These are phyloP conservation scores for Kalmanozyma brasiliensis DNA, from an alignment of 1,284 basidiomycete genomes.

Conservation along the genomic window DNA sequence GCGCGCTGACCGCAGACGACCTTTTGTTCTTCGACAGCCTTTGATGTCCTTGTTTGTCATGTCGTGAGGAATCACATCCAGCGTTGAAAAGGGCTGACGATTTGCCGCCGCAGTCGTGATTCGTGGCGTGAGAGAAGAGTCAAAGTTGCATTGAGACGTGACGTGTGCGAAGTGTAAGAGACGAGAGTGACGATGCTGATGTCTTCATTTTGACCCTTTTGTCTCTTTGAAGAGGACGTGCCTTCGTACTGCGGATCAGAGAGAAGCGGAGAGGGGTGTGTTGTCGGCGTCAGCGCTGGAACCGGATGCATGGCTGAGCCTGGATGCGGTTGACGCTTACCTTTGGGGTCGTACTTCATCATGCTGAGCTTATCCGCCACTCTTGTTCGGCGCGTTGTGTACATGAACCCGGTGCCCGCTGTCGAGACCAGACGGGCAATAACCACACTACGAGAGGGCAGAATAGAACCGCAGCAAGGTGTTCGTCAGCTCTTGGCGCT, in stretches of 20 bases:
- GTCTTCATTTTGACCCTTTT: conserved; percentile 50
- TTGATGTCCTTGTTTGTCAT: conserved; percentile 4
- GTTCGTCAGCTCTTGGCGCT: too few relatives aligned
- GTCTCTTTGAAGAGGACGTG: conserved; percentile 64
- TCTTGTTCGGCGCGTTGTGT: conserved; percentile 62
- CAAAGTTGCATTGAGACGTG: conserved; percentile 3
- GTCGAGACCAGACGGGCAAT: conserved; percentile 65
- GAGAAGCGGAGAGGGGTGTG: background rate
- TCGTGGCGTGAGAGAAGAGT: background rate
- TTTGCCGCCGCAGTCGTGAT: background rate
- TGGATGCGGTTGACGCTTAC: conserved; percentile 31
- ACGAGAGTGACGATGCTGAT: background rate
- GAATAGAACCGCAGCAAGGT: background rate
- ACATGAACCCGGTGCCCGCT: conserved; percentile 65
- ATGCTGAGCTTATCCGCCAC: conserved; percentile 58
- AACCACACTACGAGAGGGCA: conserved; percentile 47
- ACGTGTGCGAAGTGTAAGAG: background rate
- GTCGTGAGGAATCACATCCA: too few relatives aligned
- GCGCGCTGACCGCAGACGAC: conserved; percentile 38
- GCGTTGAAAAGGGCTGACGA: too few relatives aligned
- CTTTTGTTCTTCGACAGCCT: conserved; percentile 47
- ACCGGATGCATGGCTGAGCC: too few relatives aligned
- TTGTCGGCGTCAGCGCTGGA: background rate
- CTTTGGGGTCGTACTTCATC: conserved; percentile 67
- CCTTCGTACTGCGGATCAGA: conserved; percentile 50